Evolutionary conservation across 192 early-diverging fungal genomes (phyloP).

Genomic region (Coemansia sp.): DNA sequence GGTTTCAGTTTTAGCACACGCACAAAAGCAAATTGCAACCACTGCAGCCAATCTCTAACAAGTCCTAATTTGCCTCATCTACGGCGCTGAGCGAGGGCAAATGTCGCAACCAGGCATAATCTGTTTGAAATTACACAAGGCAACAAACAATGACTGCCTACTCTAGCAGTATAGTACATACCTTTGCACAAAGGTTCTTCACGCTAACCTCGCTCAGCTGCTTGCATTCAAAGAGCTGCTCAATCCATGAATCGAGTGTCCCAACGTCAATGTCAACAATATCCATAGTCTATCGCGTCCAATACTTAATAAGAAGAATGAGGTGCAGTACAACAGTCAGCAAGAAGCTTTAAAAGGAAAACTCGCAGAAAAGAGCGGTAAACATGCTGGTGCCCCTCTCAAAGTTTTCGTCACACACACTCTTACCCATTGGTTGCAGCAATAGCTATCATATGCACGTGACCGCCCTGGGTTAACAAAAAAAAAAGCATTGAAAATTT

Average conservation of each 20-base stretch:
- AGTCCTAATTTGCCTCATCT: neutral
- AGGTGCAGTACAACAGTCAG: conserved; percentile 2
- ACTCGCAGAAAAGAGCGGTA: neutral
- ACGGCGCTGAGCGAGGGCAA: neutral
- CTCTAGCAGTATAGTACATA: conserved; percentile 39
- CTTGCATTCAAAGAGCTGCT: conserved; percentile 89
- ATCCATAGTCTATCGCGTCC: conserved; percentile 30
- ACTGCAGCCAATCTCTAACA: neutral
- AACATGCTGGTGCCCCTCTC: neutral
- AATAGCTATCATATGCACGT: neutral
- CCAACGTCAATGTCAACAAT: conserved; percentile 66
- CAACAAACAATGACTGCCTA: conserved; percentile 6
- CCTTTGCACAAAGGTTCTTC: conserved; percentile 96
- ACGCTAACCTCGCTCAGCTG: conserved; percentile 91
- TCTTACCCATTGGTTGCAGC: too few species aligned
- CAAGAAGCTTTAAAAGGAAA: conserved; percentile 3
- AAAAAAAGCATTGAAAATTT: neutral
- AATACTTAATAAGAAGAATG: conserved; percentile 9
- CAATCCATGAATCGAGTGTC: conserved; percentile 92
- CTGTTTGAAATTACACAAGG: conserved; percentile 10
- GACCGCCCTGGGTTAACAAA: neutral
- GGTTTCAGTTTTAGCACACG: neutral
- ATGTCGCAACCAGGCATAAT: conserved; percentile 8
- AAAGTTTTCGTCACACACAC: neutral
- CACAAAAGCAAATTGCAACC: neutral